These are phyloP conservation scores for Trypanosoma conorhini DNA, from an alignment of 208 protist genomes.

Conservation along the genomic window DNA sequence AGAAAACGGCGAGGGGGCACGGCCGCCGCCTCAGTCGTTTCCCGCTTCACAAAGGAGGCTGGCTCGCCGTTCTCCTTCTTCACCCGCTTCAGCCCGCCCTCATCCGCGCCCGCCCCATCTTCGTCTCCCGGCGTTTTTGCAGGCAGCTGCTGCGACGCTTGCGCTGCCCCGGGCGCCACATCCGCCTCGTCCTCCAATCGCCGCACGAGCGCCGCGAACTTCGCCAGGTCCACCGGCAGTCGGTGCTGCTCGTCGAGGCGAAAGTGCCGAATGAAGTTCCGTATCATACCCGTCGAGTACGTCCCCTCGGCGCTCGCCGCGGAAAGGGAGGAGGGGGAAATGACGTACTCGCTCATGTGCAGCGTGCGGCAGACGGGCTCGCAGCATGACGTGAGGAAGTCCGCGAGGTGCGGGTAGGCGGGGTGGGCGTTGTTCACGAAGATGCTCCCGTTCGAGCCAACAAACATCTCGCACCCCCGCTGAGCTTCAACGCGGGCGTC, in stretches of 20 bases:
- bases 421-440: slow-evolving; percentile 76
- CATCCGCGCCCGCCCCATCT: no score
- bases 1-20: slow-evolving; percentile 11
- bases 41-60: neutral
- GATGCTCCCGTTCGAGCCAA: slow-evolving; percentile 63
- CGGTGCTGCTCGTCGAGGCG: slow-evolving; percentile 55
- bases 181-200: slow-evolving; percentile 17
- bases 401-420: slow-evolving; percentile 63
- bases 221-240: slow-evolving; percentile 63
- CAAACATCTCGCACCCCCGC: slow-evolving; percentile 45
- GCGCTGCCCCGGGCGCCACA: neutral
- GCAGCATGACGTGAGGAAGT: slow-evolving; percentile 89
- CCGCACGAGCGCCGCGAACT: slow-evolving; percentile 40
- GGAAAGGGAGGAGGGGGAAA: slow-evolving; percentile 78
- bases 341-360: slow-evolving; percentile 80
- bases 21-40: neutral
- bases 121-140: neutral
- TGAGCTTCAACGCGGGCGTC: neutral
- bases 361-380: slow-evolving; percentile 87
- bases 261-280: slow-evolving; percentile 73
- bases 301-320: slow-evolving; percentile 84
- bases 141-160: neutral
- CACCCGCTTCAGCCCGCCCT: neutral
- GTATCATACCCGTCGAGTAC: slow-evolving; percentile 85
- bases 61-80: neutral